Evolutionary conservation across 2,329 filamentous ascomycete genomes (phyloP).

Genomic region (Lecanosticta acicola): DNA sequence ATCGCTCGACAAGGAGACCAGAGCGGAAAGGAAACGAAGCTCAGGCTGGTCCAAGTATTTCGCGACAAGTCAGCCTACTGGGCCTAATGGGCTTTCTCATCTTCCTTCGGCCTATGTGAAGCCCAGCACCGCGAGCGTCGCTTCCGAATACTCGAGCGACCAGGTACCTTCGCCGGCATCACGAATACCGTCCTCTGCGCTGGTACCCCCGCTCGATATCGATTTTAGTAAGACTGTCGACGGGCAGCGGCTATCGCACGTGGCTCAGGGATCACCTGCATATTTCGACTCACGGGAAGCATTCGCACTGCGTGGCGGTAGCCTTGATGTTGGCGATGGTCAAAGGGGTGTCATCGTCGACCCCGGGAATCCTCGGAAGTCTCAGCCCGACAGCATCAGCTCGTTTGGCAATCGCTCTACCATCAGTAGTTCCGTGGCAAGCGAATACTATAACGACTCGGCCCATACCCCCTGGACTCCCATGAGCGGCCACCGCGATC

Average conservation of each 20-base stretch:
- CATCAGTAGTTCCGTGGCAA: constrained; percentile 27
- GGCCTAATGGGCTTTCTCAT: constrained; percentile 32
- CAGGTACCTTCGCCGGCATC: constrained; percentile 43
- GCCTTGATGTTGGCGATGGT: constrained; percentile 18
- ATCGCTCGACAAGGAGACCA: constrained; percentile 29
- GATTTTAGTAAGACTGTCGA: constrained; percentile 46
- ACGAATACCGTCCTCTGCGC: constrained; percentile 52
- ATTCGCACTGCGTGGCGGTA: constrained; percentile 28
- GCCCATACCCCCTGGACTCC: constrained; percentile 31
- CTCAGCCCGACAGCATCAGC: constrained; percentile 20
- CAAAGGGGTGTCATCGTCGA: constrained; percentile 30
- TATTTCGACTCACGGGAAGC: constrained; percentile 54
- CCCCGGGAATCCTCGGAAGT: constrained; percentile 22
- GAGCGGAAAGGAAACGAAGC: constrained; percentile 44
- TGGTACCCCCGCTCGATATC: constrained; percentile 63
- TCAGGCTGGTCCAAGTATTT: constrained; percentile 50
- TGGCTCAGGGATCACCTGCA: constrained; percentile 64
- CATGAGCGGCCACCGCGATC: constrained; percentile 21
- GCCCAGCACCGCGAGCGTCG: constrained; percentile 42
- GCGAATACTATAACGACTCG: constrained; percentile 30
- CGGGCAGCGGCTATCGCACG: constrained; percentile 58
- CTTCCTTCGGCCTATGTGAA: constrained; percentile 31
- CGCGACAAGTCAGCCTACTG: constrained; percentile 33
- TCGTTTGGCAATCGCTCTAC: constrained; percentile 27
- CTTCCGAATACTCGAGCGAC: constrained; percentile 42